Base-by-base conservation (phyloP, 2,329 filamentous ascomycete genomes). In the Pseudofabraea citricarpa region DNA sequence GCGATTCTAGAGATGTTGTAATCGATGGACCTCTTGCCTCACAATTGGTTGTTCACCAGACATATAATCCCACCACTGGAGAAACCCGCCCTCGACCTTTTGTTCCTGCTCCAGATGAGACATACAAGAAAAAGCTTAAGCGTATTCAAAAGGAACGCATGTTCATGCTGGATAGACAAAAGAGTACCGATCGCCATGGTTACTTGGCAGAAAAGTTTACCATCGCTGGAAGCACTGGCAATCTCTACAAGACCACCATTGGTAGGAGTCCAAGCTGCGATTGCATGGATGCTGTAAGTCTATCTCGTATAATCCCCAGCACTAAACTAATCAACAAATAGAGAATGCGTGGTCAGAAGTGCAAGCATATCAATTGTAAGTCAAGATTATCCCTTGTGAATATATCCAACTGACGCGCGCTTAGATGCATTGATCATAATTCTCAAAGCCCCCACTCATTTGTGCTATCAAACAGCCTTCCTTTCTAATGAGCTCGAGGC, bases 361-460 rank as follows among this genome's bases (percentile, higher is more conserved):
- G 80, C 70, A 83, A 83, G 56, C 79, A 83, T 51, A 73, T 81
- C 33, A 62, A 77, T 36, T 82, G 81, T 55, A n/a, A n/a, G n/a
- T n/a, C n/a, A n/a, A n/a, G n/a, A n/a, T n/a, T n/a, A n/a, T n/a
- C n/a, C n/a, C n/a, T n/a, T n/a, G n/a, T n/a, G n/a, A n/a, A n/a
- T n/a, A n/a, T n/a, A n/a, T n/a, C n/a, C n/a, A n/a, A n/a, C n/a
- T n/a, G n/a, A n/a, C n/a, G n/a, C n/a, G n/a, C n/a, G n/a, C n/a
- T n/a, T n/a, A n/a, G n/a, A n/a, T n/a, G n/a, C n/a, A n/a, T n/a
- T 83, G 44, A 61, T 74, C 38, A 73, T 75, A 20, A 73, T 79
- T 2, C 67, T 83, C 32, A 80, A 77, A 63, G 76, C 71, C 1
- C 72, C 72, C 0, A 61, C 68, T 29, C 59, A 80, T 24, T 64